Base-by-base conservation (phyloP, 1,284 basidiomycete genomes). In the Cutaneotrichosporon sp. region DNA sequence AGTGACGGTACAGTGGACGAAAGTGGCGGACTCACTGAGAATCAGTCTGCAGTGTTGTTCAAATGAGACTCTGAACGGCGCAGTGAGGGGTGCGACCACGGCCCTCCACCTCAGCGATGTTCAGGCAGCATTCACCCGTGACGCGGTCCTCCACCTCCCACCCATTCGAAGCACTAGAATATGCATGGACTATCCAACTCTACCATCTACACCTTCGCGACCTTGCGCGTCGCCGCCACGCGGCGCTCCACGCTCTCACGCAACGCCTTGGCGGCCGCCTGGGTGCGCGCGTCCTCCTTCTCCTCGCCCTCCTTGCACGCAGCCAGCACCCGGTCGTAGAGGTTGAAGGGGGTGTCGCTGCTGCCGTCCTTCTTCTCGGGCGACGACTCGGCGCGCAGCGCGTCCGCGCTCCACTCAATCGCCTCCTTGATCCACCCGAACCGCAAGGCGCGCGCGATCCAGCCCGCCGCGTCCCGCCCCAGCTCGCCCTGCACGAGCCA, bases 301-400 rank as follows among this genome's bases (percentile, higher is more conserved):
- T 72, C 82, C 47, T 84, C 81, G 67, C 85, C 81, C 51, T 83
- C 81, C 52, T 83, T 82, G 1, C 87, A 86, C 14, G 89, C 87
- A 20, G 84, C 83, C 18, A 95, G 80, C 18, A 97, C 87, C 73
- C 94, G 88, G 77, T 95, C 93, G 67, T 95, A 85, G 57, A 95
- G 83, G 62, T 86, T 87, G 74, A 94, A 95, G 4, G 93, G 91
- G 29, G 92, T 80, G 86, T 89, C 91, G 4, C 47, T 56, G 1
- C 89, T 88, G 43, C 83, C 83, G 2, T 88, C 83, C 58, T 84
- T 83, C 36, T 82, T 85, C n/a, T 84, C 83, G 43, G 89, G 81
- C 29, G 83, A 82, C 60, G 83, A 86, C 29, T 84, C 83, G 88
- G 90, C 34, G 5, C 84, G 83, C 52, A 94, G 82, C 64, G 94